Evolutionary conservation across 2,329 filamentous ascomycete species (phyloP).

Genomic region (Trichoderma koningii): DNA sequence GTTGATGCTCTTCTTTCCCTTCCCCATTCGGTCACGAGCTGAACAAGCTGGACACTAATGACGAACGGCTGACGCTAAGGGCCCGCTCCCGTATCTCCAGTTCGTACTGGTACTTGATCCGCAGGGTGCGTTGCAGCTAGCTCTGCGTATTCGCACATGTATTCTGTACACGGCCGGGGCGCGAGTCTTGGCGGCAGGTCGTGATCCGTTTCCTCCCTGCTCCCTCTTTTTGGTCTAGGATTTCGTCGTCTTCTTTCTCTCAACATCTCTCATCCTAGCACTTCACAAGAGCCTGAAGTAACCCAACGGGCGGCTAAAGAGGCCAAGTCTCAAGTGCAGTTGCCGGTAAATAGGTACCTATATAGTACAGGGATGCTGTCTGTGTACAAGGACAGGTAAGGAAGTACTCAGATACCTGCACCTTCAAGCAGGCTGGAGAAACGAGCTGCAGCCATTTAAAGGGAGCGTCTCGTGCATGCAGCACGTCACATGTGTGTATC

Average conservation of each 20-base stretch:
- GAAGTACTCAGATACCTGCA: background rate
- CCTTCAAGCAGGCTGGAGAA: background rate
- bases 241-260: background rate
- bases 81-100: slow-evolving; percentile 4
- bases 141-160: background rate
- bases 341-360: background rate
- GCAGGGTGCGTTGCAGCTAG: background rate
- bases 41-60: slow-evolving; percentile 6
- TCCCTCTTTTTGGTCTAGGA: background rate
- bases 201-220: background rate
- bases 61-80: slow-evolving; percentile 19
- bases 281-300: background rate
- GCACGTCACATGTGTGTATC: slow-evolving; percentile 9
- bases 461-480: slow-evolving; percentile 12
- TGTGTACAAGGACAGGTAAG: background rate
- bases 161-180: slow-evolving; percentile 5
- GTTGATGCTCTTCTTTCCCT: too few species aligned
- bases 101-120: slow-evolving; percentile 1
- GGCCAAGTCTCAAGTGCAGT: background rate
- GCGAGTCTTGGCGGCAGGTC: slow-evolving; percentile 7
- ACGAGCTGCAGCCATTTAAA: slow-evolving; percentile 9
- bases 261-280: background rate
- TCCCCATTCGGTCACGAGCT: background rate
- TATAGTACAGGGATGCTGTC: background rate
- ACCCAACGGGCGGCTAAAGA: background rate